These are phyloP conservation scores for Yarrowia divulgata DNA, from an alignment of 805 yeast genomes.

Conservation along the genomic window DNA sequence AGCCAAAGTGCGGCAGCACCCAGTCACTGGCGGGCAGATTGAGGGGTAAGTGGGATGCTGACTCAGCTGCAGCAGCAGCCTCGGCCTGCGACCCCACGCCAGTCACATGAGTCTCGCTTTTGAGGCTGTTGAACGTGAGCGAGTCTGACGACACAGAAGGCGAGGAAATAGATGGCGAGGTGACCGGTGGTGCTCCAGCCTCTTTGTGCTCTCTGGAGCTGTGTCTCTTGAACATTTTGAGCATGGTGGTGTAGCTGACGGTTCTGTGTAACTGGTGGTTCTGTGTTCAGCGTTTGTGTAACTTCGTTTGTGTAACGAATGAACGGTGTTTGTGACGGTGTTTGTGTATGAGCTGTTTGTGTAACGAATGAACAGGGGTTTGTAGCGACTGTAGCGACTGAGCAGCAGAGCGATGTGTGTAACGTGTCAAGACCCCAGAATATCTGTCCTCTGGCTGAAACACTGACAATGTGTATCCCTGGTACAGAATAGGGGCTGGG, in stretches of 20 bases:
- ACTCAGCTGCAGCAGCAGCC: not conserved
- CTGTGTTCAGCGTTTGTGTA: too few relatives aligned
- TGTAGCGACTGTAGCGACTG: too few relatives aligned
- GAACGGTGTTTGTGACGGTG: too few relatives aligned
- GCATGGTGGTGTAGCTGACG: not conserved
- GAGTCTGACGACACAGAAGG: not conserved
- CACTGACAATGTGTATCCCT: too few relatives aligned
- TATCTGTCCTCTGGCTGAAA: too few relatives aligned
- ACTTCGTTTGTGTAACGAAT: too few relatives aligned
- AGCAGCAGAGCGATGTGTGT: too few relatives aligned
- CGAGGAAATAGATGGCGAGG: not conserved
- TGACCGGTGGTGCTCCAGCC: not conserved
- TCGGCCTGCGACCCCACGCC: too few relatives aligned
- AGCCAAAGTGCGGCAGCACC: slow-evolving; percentile 9
- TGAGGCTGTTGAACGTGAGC: slow-evolving; percentile 10
- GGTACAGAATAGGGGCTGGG: too few relatives aligned
- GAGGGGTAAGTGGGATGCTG: not conserved
- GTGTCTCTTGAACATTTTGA: slow-evolving; percentile 9
- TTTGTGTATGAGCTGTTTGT: too few relatives aligned
- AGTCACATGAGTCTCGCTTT: slow-evolving; percentile 1
- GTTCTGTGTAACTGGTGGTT: not conserved
- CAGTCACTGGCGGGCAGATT: slow-evolving; percentile 8
- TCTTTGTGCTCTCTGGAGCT: not conserved
- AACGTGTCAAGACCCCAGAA: too few relatives aligned
- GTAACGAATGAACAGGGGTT: too few relatives aligned